Evolutionary conservation across 2,329 filamentous ascomycete genomes (phyloP).

Genomic region (Paecilomyces niveus): DNA sequence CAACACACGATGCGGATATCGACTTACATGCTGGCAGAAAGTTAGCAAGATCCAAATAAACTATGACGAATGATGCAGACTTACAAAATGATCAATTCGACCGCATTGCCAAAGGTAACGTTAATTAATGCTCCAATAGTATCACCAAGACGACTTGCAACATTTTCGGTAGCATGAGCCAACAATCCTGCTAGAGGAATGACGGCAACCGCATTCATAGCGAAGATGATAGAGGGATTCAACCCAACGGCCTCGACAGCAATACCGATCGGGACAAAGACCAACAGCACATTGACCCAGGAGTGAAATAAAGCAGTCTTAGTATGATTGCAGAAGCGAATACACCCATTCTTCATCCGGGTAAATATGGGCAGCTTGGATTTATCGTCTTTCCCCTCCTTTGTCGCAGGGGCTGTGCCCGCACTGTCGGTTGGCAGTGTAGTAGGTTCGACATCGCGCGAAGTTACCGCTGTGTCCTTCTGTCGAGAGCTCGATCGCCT

Average conservation of each 20-base stretch:
- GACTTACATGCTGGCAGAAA: conserved; percentile 47
- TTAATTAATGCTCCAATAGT: conserved; percentile 67
- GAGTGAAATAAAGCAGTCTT: conserved; percentile 29
- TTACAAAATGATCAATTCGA: conserved; percentile 68
- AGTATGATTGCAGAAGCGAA: conserved; percentile 27
- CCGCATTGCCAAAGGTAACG: conserved; percentile 71
- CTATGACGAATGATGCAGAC: conserved; percentile 30
- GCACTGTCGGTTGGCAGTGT: background rate
- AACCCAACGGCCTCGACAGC: conserved; percentile 32
- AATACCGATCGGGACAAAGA: conserved; percentile 38
- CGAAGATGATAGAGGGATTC: conserved; percentile 59
- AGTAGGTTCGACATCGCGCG: background rate
- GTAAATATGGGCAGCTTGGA: background rate
- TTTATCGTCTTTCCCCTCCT: background rate
- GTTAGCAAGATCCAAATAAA: conserved; percentile 6
- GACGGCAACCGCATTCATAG: conserved; percentile 68
- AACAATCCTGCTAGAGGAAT: conserved; percentile 66
- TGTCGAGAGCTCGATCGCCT: background rate
- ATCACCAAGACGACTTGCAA: conserved; percentile 65
- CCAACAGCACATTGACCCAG: conserved; percentile 37
- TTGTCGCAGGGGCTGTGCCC: background rate
- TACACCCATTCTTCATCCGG: conserved; percentile 23
- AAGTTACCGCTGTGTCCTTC: background rate
- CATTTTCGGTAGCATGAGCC: conserved; percentile 67
- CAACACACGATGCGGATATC: background rate